Evolutionary conservation across 2,329 filamentous ascomycete genomes (phyloP), one percentile per base, ranked within the genome.

Genomic region (Aspergillus jensenii): DNA sequence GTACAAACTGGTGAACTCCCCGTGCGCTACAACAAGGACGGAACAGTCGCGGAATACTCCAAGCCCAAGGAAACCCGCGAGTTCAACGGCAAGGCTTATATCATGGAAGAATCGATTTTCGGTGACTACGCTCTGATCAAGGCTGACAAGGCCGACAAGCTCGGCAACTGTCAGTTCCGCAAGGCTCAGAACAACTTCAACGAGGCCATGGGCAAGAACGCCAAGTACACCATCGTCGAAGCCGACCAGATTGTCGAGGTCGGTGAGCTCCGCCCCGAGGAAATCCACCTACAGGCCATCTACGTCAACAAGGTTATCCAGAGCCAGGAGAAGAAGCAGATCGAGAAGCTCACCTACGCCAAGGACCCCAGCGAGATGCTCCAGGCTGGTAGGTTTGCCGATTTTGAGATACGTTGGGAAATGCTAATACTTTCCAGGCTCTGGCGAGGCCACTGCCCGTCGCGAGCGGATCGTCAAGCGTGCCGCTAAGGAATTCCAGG

Each of bases 21-120:
- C 88, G 75, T 96, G 90, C 75, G 93, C 77, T 71, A 93, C 82
- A 78, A 96, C 91, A 65, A 93, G 90, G 70, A 96, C 83, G 90
- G 90, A 59, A 86, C 85, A 2, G 74, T 96, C 89, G 79, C 88
- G 2, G 84, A 90, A 74, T 84, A 81, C 67, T 88, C 87, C 6
- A 81, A 81, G 56, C 82, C 86, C 41, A 84, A 89, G 58, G 90
- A 93, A 74, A 87, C 86, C 19, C 83, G 89, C 63, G 83, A 88
- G 57, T 93, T 93, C 72, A 81, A 86, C 62, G 90, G 90, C 56
- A 87, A 87, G 73, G 81, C 82, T 14, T 93, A 89, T 67, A 80
- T 91, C 39, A 86, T 93, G 84, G 90, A 93, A 77, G 87, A 88
- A 62, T 86, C 90, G 0, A 83, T 93, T 46, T 84, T 84, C 3